phyloP scores from a whole-genome alignment of 2,329 filamentous ascomycete genomes.

The Colletotrichum zoysiae region DNA sequence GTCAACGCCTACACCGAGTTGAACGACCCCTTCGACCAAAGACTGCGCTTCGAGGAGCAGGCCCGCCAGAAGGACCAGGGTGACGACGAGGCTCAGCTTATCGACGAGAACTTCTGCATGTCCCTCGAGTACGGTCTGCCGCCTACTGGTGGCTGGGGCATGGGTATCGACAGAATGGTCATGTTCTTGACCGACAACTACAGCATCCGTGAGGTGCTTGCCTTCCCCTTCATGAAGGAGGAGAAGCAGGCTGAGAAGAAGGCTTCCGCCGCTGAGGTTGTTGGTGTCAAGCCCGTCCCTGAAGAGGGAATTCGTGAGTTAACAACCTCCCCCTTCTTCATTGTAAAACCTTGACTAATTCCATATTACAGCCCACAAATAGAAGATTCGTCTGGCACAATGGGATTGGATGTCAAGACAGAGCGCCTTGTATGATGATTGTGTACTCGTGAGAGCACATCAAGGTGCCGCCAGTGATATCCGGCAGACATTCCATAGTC shows the following conservation, averaged over 20 bases:
- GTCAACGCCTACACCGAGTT: slow-evolving; percentile 98
- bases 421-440: slow-evolving; percentile 19
- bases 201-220: slow-evolving; percentile 93
- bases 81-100: slow-evolving; percentile 94
- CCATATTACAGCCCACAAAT: slow-evolving; percentile 41
- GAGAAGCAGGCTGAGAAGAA: slow-evolving; percentile 65
- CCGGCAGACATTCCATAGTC: slow-evolving; percentile 39
- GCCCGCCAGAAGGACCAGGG: slow-evolving; percentile 95
- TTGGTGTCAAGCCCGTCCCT: slow-evolving; percentile 67
- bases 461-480: slow-evolving; percentile 30
- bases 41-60: slow-evolving; percentile 81
- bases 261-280: slow-evolving; percentile 74
- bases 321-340: neutral
- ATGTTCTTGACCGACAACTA: slow-evolving; percentile 97
- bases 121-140: slow-evolving; percentile 83
- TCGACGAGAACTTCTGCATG: slow-evolving; percentile 96
- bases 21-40: slow-evolving; percentile 93
- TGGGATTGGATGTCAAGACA: slow-evolving; percentile 33
- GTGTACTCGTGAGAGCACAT: slow-evolving; percentile 21
- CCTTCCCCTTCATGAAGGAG: slow-evolving; percentile 99
- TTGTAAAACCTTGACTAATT: slow-evolving; percentile 1
- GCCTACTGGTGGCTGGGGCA: slow-evolving; percentile 95
- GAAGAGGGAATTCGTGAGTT: slow-evolving; percentile 67
- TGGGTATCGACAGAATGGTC: slow-evolving; percentile 93
- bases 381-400: slow-evolving; percentile 7